Evolutionary conservation across 768 basidiomycete genomes (phyloP), one percentile per base, ranked within the genome.

Genomic region (Cystobasidium tubakii): DNA sequence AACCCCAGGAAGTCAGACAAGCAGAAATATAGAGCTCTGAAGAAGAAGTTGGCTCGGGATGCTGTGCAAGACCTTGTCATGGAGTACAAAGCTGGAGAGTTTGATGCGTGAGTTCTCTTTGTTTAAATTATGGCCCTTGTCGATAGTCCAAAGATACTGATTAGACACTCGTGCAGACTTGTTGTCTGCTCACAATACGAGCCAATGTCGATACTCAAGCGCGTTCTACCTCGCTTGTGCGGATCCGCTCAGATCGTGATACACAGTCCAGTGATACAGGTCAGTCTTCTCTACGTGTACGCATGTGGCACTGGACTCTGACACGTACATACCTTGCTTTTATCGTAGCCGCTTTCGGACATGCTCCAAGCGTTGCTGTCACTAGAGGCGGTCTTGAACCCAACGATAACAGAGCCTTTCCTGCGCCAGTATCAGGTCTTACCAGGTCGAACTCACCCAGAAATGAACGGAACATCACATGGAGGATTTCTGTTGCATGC

Each of bases 401-500:
- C 29, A 79, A 85, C 46, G 19, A 82, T 98, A 34, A 89, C 90
- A 1, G 95, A 98, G 81, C 84, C 87, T 13, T 97, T 90, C 89
- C 81, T 91, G 50, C 87, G 95, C 33, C 86, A 87, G 75, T 99
- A 98, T 82, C 95, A 98, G 81, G 88, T 93, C 19, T 84, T 99
- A n/a, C 96, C 96, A 27, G 95, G 96, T 27, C 86, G 96, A 42
- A 95, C 91, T 46, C 96, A 99, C 83, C 96, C 96, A 1, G 87
- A 86, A 76, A 98, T 99, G 96, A 88, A 85, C 71, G 90, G 88
- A 73, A 89, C 90, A 25, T 91, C 91, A 13, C 88, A 89, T 0
- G 94, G 92, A 17, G 95, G 96, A 0, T 96, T 87, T 82, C 82
- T 98, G 54, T 84, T 97, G 34, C 88, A 90, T 79, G 86, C 88